Evolutionary conservation across 257 asterid genomes (phyloP), one percentile per base, ranked within the genome.

Genomic region (Coffea eugenioides): DNA sequence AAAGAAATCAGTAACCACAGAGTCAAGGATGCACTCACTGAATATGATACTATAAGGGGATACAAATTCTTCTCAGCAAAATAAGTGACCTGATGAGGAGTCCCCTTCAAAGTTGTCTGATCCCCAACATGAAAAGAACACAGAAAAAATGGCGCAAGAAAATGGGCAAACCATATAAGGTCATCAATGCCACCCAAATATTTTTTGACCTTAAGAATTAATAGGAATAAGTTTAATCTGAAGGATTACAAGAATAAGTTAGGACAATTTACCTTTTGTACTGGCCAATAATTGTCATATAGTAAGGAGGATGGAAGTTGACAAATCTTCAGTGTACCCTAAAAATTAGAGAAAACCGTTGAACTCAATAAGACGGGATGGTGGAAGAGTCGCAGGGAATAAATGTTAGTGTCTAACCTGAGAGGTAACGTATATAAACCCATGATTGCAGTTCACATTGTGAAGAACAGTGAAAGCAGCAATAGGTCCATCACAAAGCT

Each of bases 71-170:
- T 95, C 90, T 95, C 99, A 61, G 97, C 84, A 83, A 91, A 95
- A 86, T 92, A 95, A 81, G 98, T 90, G 67, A 95, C 96, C 87
- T 95, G 98, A 90, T 95, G 99, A 51, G 99, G 97, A 83, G 99
- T 93, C 72, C 96, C 97, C 93, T 95, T 93, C 87, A 95, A 76
- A 68, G 94, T 89, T 84, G 89, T 83, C 99, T 95, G 97, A 69
- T 74, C 57, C 51, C 85, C 81, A 52, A 84, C 65, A 7, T 74
- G 78, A 52, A 86, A 39, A 39, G 43, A 69, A 76, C 48, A 59
- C 41, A 21, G 31, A 56, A 73, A 74, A 74, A 71, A 73, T 70
- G 77, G 80, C 4, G 43, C 3, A n/a, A 73, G 66, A 43, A 54
- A 67, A 73, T 61, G 45, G 71, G 51, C 59, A 64, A 73, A 75